Percentiles rank a stretch among this genome's conserved stretches.
Evolutionary conservation across 495 filamentous ascomycete genomes (phyloP).

Genomic region (Lasiosphaeria miniovina): DNA sequence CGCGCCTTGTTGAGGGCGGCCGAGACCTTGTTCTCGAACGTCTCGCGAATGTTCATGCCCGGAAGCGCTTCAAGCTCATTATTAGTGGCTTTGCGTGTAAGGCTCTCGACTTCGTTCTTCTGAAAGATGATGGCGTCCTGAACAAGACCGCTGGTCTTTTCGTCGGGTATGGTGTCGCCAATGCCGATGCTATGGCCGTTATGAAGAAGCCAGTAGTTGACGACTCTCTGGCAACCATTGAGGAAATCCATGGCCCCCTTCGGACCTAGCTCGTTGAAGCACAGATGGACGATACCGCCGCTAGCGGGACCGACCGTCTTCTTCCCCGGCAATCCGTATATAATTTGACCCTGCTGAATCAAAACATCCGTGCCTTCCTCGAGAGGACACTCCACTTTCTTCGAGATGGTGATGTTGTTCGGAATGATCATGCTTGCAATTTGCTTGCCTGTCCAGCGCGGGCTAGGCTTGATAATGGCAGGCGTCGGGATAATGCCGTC

Average conservation of each 20-base stretch:
- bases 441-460: slow-evolving; percentile 98
- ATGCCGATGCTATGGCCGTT: slow-evolving; percentile 98
- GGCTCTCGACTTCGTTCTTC: slow-evolving; percentile 72
- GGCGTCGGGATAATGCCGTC: slow-evolving; percentile 90
- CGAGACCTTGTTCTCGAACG: slow-evolving; percentile 93
- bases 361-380: slow-evolving; percentile 72
- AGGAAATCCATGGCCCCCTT: slow-evolving; percentile 89
- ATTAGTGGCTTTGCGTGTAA: slow-evolving; percentile 73
- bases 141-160: slow-evolving; percentile 74
- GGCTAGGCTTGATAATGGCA: slow-evolving; percentile 84
- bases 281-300: slow-evolving; percentile 89
- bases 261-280: slow-evolving; percentile 89
- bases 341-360: slow-evolving; percentile 80
- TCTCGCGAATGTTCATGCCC: slow-evolving; percentile 97
- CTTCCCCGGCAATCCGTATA: slow-evolving; percentile 88
- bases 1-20: slow-evolving; percentile 91
- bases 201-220: slow-evolving; percentile 97
- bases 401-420: slow-evolving; percentile 74
- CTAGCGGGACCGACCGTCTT: slow-evolving; percentile 86
- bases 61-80: slow-evolving; percentile 85
- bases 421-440: slow-evolving; percentile 92
- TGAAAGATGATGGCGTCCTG: slow-evolving; percentile 71
- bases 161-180: slow-evolving; percentile 94
- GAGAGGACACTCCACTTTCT: slow-evolving; percentile 57
- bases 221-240: slow-evolving; percentile 87